Evolutionary conservation across 2,329 filamentous ascomycete species (phyloP).

Genomic region (Alternaria conjuncta): DNA sequence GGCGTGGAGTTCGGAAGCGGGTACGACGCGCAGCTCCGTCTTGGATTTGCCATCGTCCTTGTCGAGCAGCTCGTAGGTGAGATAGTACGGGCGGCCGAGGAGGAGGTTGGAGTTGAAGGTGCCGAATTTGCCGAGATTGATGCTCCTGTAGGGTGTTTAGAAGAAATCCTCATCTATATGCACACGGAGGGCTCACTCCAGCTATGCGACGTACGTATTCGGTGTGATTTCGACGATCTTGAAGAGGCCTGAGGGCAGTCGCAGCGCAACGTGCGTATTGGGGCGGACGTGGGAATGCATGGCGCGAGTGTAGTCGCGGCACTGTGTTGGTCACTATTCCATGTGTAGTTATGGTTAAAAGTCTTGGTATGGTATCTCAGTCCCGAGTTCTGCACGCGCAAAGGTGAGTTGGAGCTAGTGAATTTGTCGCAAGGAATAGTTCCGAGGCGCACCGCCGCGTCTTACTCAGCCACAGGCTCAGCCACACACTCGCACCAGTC

Average conservation of each 20-base stretch:
- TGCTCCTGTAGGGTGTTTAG: slow-evolving; percentile 64
- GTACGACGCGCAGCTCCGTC: slow-evolving; percentile 76
- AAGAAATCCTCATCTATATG: background rate
- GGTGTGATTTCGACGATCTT: slow-evolving; percentile 66
- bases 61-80: slow-evolving; percentile 89
- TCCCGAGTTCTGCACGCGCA: background rate
- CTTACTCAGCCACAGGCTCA: slow-evolving; percentile 1
- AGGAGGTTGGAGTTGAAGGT: slow-evolving; percentile 88
- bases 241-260: slow-evolving; percentile 64
- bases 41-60: slow-evolving; percentile 67
- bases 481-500: background rate
- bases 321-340: slow-evolving; percentile 7
- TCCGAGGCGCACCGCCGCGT: background rate
- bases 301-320: slow-evolving; percentile 18
- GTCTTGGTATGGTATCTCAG: background rate
- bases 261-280: slow-evolving; percentile 60
- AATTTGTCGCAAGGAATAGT: slow-evolving; percentile 10
- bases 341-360: slow-evolving; percentile 4
- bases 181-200: slow-evolving; percentile 38
- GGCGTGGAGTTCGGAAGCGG: slow-evolving; percentile 81
- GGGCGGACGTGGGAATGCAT: slow-evolving; percentile 59
- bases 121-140: slow-evolving; percentile 92
- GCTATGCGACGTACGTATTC: slow-evolving; percentile 65
- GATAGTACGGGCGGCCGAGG: slow-evolving; percentile 86
- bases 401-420: slow-evolving; percentile 8